Evolutionary conservation across 306 rosid genomes (phyloP).

Genomic region (Quercus alba): DNA sequence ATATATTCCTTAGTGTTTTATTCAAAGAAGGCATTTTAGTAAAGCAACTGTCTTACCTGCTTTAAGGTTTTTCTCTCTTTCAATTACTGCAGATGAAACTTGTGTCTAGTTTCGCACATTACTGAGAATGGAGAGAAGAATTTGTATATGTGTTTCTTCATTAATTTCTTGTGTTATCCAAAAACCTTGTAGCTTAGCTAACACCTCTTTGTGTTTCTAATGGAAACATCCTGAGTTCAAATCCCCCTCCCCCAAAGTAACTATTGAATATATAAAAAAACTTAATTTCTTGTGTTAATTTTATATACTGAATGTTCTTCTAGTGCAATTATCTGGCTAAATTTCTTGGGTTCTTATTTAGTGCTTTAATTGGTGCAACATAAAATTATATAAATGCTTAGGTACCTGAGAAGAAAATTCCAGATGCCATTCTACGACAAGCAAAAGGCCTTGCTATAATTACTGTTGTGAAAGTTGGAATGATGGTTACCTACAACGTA

Average conservation of each 20-base stretch:
- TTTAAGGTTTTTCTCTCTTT: neutral
- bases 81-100: neutral
- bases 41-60: neutral
- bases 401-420: conserved; percentile 84
- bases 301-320: neutral
- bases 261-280: too few relatives aligned
- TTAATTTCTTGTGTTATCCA: neutral
- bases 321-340: neutral
- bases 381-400: conserved; percentile 37
- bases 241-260: too few relatives aligned
- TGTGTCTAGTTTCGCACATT: neutral
- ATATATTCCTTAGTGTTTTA: neutral
- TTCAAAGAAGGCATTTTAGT: neutral
- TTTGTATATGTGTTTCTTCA: neutral
- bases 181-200: too few relatives aligned
- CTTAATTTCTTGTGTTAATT: neutral
- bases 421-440: conserved; percentile 71
- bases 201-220: too few relatives aligned
- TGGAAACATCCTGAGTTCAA: too few relatives aligned
- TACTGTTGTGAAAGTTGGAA: conserved; percentile 84
- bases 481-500: conserved; percentile 78
- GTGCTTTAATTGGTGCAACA: conserved; percentile 17
- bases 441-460: conserved; percentile 97
- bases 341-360: neutral
- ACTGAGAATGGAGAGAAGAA: neutral